These are phyloP conservation scores for Scleroderma bovista DNA, from an alignment of 768 basidiomycete genomes.

Conservation along the genomic window DNA sequence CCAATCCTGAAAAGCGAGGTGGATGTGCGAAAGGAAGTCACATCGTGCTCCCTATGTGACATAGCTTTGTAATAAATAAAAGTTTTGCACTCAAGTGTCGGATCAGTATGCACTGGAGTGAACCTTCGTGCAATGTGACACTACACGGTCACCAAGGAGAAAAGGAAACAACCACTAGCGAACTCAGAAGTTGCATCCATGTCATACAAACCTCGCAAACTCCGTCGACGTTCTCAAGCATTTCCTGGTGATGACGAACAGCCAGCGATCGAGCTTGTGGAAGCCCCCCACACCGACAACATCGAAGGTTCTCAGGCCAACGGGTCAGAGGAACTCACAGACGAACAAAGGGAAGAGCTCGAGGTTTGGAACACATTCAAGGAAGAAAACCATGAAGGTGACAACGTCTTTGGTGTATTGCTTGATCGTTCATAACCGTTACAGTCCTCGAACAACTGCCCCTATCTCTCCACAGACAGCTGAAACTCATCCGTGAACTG, in stretches of 20 bases:
- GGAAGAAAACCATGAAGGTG: slow-evolving; percentile 79
- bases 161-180: no score
- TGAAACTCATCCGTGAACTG: slow-evolving; percentile 63
- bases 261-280: slow-evolving; percentile 10
- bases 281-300: slow-evolving; percentile 5
- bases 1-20: no score
- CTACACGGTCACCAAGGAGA: no score
- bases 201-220: slow-evolving; percentile 32
- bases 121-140: no score
- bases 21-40: no score
- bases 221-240: slow-evolving; percentile 40
- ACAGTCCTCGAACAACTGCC: slow-evolving; percentile 77
- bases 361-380: slow-evolving; percentile 71
- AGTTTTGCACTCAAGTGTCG: no score
- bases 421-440: not conserved
- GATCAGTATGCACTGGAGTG: no score
- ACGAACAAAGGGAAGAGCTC: slow-evolving; percentile 45
- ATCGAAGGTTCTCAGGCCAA: not conserved
- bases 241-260: slow-evolving; percentile 27
- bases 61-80: no score
- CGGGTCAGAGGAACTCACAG: slow-evolving; percentile 10
- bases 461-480: slow-evolving; percentile 64
- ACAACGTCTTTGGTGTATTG: not conserved
- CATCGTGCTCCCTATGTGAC: no score
- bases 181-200: not conserved